Evolutionary conservation across 2,329 filamentous ascomycete genomes (phyloP).

Genomic region (Colletotrichum falcatum): DNA sequence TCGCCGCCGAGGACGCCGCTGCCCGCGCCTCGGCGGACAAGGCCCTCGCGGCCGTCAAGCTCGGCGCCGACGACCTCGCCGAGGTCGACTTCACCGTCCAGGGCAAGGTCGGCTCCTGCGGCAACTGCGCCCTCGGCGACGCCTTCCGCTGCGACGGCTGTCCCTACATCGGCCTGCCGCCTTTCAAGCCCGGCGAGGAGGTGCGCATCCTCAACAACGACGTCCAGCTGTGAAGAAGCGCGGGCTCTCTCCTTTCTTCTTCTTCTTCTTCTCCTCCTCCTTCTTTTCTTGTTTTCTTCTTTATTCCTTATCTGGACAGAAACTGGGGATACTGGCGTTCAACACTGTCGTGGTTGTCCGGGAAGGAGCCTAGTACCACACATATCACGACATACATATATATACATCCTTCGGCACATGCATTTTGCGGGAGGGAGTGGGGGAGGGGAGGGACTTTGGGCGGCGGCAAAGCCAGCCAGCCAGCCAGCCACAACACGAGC

Average conservation of each 20-base stretch:
- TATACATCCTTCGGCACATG: constrained; percentile 15
- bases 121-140: constrained; percentile 93
- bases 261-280: background rate
- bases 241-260: background rate
- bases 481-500: background rate
- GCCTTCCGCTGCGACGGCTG: constrained; percentile 81
- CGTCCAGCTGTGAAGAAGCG: constrained; percentile 74
- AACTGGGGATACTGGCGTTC: constrained; percentile 5
- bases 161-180: constrained; percentile 91
- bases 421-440: background rate
- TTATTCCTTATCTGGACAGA: background rate
- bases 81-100: constrained; percentile 98
- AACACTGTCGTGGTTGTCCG: constrained; percentile 1
- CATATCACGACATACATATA: background rate
- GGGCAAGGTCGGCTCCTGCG: constrained; percentile 94
- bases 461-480: background rate
- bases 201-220: constrained; percentile 88
- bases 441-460: background rate
- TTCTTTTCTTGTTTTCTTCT: background rate
- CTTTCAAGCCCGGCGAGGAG: constrained; percentile 97
- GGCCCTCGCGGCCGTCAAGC: constrained; percentile 76
- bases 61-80: constrained; percentile 80
- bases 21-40: constrained; percentile 70
- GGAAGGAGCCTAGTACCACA: constrained; percentile 4
- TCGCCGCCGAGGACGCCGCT: constrained; percentile 66